phyloP scores from a whole-genome alignment of 805 yeast species.

The Candida cerambycidarum region DNA sequence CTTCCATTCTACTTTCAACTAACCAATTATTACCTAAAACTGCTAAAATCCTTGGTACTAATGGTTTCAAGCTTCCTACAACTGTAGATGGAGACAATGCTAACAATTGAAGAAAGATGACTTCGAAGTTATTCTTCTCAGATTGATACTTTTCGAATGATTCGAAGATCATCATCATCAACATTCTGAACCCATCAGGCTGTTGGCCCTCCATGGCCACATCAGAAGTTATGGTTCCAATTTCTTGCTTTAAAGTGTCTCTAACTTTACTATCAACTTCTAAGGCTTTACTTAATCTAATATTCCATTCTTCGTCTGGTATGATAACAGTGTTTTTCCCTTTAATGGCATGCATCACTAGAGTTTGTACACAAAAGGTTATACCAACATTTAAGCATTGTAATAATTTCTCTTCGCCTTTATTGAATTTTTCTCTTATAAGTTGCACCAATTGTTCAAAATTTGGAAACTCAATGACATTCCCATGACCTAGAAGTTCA shows the following conservation, averaged over 20 bases:
- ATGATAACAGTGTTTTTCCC: slow-evolving; percentile 55
- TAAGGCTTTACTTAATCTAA: slow-evolving; percentile 66
- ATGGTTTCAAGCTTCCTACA: slow-evolving; percentile 20
- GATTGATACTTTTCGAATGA: slow-evolving; percentile 25
- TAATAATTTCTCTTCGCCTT: slow-evolving; percentile 21
- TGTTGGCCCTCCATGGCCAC: slow-evolving; percentile 14
- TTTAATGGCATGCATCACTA: slow-evolving; percentile 65
- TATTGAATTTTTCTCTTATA: slow-evolving; percentile 17
- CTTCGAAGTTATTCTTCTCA: slow-evolving; percentile 32
- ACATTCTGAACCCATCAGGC: slow-evolving; percentile 17
- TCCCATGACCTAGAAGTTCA: slow-evolving; percentile 43
- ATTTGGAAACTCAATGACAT: slow-evolving; percentile 51
- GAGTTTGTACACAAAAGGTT: slow-evolving; percentile 53
- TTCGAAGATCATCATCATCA: slow-evolving; percentile 35
- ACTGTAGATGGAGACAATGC: slow-evolving; percentile 30
- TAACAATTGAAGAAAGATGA: slow-evolving; percentile 31
- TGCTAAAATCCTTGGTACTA: slow-evolving; percentile 22
- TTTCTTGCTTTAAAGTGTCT: slow-evolving; percentile 20
- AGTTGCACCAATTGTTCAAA: slow-evolving; percentile 42
- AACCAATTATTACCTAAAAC: slow-evolving; percentile 22
- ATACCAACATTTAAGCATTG: slow-evolving; percentile 40
- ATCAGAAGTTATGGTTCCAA: slow-evolving; percentile 19
- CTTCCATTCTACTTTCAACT: slow-evolving; percentile 22
- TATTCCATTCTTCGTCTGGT: slow-evolving; percentile 72
- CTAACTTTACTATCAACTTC: slow-evolving; percentile 58